Evolutionary conservation across 2,329 filamentous ascomycete species (phyloP), one percentile per base, ranked within the genome.

Genomic region (Cercospora sojina): DNA sequence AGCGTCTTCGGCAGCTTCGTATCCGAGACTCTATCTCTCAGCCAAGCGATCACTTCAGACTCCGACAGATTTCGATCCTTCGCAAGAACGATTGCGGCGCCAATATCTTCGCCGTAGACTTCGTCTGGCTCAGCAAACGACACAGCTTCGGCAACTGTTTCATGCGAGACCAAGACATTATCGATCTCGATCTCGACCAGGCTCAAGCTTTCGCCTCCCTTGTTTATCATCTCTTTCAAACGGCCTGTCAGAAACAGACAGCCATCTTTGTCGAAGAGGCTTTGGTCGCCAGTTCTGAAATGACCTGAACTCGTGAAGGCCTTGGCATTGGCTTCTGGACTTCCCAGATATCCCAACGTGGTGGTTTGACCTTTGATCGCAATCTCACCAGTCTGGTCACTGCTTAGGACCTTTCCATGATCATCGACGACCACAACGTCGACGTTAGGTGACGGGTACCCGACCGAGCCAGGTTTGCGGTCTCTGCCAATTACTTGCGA

Each of bases 151-250:
- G 32, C 32, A 13, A 35, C 32, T 16, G 16, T 35, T 13, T 16
- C 13, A 35, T 35, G 32, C 13, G 32, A 35, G 13, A 35, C 32
- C 32, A 35, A 12, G 12, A 35, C 32, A 13, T 35, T 35, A 35
- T 35, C 32, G 13, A 35, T 16, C 13, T 35, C 32, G 13, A 35
- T 16, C 13, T 35, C 32, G 32, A 35, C 32, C 32, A 13, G 32
- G 13, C 32, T 35, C 76, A 95, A 94, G 82, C 94, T 94, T 81
- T 95, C 91, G 67, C 91, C 92, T 64, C 90, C 91, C 80, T 94
- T 93, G 80, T 93, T 93, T 83, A 96, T 96, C 64, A 96, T 84
- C 80, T 96, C 92, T 84, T 96, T 96, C 80, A 95, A 94, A 62
- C 92, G 85, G n/a, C 92, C 92, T 0, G 92, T 96, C 78, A 96